Conservation (phyloP, 169 alveolate genomes). For the Eimeria maxima region DNA sequence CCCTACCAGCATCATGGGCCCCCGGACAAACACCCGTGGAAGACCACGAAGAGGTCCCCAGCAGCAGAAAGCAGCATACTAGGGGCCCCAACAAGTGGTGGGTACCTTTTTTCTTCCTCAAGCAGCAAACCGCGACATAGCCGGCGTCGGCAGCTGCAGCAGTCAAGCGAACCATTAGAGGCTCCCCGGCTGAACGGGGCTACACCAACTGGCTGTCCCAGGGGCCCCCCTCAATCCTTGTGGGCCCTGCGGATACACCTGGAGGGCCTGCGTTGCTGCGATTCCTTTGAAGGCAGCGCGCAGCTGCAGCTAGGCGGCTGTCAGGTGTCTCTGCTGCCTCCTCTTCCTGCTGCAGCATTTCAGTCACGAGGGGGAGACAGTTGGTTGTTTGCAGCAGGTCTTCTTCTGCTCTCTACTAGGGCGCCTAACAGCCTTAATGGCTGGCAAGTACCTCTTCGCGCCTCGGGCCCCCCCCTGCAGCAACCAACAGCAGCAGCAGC, state of each 20-base stretch:
- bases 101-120: background rate
- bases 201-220: no score
- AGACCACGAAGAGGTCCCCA: background rate
- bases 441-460: slow-evolving; percentile 16
- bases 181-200: background rate
- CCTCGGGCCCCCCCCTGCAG: background rate
- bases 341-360: slow-evolving; percentile 55
- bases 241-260: slow-evolving; percentile 45
- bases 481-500: slow-evolving; percentile 26
- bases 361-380: background rate
- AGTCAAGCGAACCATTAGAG: background rate
- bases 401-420: slow-evolving; percentile 52
- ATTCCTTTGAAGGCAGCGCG: slow-evolving; percentile 5
- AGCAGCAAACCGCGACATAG: background rate
- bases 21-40: background rate
- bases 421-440: slow-evolving; percentile 29
- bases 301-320: slow-evolving; percentile 69
- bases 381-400: slow-evolving; percentile 43
- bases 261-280: slow-evolving; percentile 16
- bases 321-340: slow-evolving; percentile 57
- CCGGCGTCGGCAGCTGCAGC: background rate
- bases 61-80: background rate
- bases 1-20: background rate
- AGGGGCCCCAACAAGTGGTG: background rate
- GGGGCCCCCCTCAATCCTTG: slow-evolving; percentile 26